A percentile compares a stretch with the other conserved stretches of the same genome.
phyloP scores from a whole-genome alignment of 2,329 filamentous ascomycete genomes.

The Fusarium albidum region DNA sequence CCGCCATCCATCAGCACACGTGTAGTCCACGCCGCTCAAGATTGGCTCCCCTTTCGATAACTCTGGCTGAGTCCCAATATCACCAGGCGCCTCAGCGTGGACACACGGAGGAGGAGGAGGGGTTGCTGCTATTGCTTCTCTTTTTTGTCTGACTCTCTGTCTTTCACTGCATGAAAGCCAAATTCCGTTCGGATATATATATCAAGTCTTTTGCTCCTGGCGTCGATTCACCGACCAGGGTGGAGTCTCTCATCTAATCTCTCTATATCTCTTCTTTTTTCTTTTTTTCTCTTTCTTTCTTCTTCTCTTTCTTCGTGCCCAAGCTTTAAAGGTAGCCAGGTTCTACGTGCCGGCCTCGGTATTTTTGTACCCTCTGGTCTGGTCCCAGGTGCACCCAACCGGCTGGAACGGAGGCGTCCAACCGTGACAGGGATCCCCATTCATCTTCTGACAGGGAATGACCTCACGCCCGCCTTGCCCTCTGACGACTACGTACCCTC shows the following conservation, averaged over 20 bases:
- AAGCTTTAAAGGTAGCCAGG: constrained; percentile 17
- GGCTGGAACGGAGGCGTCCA: constrained; percentile 6
- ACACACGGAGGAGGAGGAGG: constrained; percentile 14
- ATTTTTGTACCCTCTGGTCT: neutral
- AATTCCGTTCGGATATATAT: no score
- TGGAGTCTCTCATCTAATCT: constrained; percentile 21
- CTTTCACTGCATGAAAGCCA: no score
- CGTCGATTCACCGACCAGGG: neutral
- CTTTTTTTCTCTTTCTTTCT: neutral
- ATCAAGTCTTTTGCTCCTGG: no score
- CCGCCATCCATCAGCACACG: constrained; percentile 33
- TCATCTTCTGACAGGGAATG: constrained; percentile 19
- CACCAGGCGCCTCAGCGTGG: constrained; percentile 28
- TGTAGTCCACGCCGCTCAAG: constrained; percentile 36
- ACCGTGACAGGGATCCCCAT: constrained; percentile 18
- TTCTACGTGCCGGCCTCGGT: constrained; percentile 19
- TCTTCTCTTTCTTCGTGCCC: neutral
- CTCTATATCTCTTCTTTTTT: neutral
- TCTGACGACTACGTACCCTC: neutral
- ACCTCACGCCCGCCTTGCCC: constrained; percentile 26
- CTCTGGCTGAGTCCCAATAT: constrained; percentile 8
- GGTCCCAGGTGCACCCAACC: constrained; percentile 6
- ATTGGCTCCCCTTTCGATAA: constrained; percentile 31
- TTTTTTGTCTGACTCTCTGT: no score
- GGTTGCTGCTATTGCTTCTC: no score